Evolutionary conservation across 177 flowering plant species (phyloP).

Genomic region (Vitis hybrid): DNA sequence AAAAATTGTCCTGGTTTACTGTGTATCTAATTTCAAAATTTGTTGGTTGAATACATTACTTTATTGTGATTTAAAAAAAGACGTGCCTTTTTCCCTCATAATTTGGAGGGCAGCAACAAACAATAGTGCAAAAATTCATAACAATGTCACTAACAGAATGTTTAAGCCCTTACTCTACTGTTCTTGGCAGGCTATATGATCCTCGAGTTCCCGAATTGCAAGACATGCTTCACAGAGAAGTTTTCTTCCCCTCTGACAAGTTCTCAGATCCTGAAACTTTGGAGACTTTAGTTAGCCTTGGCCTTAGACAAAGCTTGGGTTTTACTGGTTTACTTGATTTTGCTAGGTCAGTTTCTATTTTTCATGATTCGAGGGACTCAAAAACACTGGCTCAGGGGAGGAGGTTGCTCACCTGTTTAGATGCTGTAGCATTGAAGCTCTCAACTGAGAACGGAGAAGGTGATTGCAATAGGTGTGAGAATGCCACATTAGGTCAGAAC

Average conservation of each 20-base stretch:
- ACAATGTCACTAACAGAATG: too few relatives aligned
- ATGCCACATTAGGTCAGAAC: constrained; percentile 12
- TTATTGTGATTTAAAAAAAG: too few relatives aligned
- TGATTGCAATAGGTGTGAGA: constrained; percentile 10
- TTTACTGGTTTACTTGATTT: constrained; percentile 77
- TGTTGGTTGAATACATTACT: too few relatives aligned
- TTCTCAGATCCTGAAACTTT: constrained; percentile 60
- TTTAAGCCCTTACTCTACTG: background rate
- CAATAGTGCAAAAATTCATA: too few relatives aligned
- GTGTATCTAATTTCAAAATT: too few relatives aligned
- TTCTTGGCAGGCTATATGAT: constrained; percentile 83
- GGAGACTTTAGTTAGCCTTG: constrained; percentile 63
- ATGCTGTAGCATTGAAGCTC: constrained; percentile 52
- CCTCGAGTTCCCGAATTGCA: constrained; percentile 77
- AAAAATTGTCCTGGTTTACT: too few relatives aligned
- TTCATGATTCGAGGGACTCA: constrained; percentile 54
- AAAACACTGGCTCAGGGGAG: constrained; percentile 49
- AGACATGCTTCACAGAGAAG: constrained; percentile 57
- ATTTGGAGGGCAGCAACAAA: too few relatives aligned
- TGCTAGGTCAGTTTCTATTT: constrained; percentile 77
- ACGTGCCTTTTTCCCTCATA: too few relatives aligned
- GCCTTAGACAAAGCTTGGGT: constrained; percentile 63
- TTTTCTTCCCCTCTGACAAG: constrained; percentile 77
- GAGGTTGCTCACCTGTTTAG: constrained; percentile 56
- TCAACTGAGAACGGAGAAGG: constrained; percentile 27